Base-by-base conservation (phyloP, 2,329 filamentous ascomycete genomes). In the Colletotrichum trifolii region DNA sequence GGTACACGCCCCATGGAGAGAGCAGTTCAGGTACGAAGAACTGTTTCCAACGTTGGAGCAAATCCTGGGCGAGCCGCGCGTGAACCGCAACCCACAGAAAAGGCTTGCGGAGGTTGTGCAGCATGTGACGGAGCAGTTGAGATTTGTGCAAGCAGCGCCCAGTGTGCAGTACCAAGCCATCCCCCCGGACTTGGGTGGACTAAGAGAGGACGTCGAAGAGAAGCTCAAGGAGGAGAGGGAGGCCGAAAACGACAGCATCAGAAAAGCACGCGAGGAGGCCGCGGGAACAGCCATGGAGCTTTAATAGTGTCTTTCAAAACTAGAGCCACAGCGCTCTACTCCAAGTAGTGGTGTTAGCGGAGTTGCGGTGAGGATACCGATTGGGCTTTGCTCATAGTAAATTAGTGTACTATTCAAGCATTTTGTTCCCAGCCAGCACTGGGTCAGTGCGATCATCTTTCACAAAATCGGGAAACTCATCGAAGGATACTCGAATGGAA, bases 1-100 rank as follows among this genome's bases (percentile, higher is more conserved):
- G 0, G 79, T 87, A 40, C 89, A 96, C 72, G 89, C 95, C 8
- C 92, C 94, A 0, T 96, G 95, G 83, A 89, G 94, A 63, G 89
- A 92, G 68, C 94, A 96, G 68, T 99, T 99, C 79, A 88, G 92
- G 50, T 69, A 69, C 43, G 91, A 93, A 46, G 92, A 96, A 67
- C 86, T 99, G 12, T 96, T 97, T 74, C 96, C 96, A 0, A 91
- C 92, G 4, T 85, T 98, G n/a, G 88, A 91, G 71, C 85, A 90
- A 74, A 87, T 89, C 46, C 75, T 90, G 45, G 85, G 86, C 53
- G 91, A 95, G 70, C 85, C 85, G 50, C 82, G 86, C 57, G 88
- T 90, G 73, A 97, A 97, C 74, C 88, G 91, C 71, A 96, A 97
- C 72, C 86, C 91, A 6, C 83, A 87, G 54, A 91, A 94, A 72